A percentile compares a stretch with the other conserved stretches of the same genome.
phyloP scores from a whole-genome alignment of 2,329 filamentous ascomycete species.

The Ramularia endophylla region DNA sequence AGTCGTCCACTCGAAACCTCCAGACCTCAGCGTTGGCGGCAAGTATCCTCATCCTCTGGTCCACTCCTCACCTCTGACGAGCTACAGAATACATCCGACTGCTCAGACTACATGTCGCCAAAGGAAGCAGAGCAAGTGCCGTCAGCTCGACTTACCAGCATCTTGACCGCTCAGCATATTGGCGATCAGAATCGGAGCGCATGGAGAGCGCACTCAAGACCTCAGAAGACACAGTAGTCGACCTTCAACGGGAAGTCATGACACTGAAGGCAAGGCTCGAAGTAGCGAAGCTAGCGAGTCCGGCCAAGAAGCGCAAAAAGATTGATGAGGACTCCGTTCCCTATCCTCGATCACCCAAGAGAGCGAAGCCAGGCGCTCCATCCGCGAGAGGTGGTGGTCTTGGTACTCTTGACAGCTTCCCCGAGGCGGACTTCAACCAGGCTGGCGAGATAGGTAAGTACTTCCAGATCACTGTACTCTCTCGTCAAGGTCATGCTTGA shows the following conservation, averaged over 20 bases:
- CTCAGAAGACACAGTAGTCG: conserved; percentile 17
- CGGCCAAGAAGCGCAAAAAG: conserved; percentile 27
- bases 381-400: conserved; percentile 4
- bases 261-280: conserved; percentile 19
- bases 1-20: conserved; percentile 35
- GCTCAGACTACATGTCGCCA: conserved; percentile 32
- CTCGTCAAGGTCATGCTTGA: too few species aligned
- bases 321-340: conserved; percentile 20
- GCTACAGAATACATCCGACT: conserved; percentile 26
- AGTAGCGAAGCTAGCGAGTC: conserved; percentile 4
- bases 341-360: conserved; percentile 22
- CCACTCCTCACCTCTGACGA: conserved; percentile 2
- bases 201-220: conserved; percentile 12
- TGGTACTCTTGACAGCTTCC: conserved; percentile 1
- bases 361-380: conserved; percentile 14
- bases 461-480: too few species aligned
- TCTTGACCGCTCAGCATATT: conserved; percentile 37
- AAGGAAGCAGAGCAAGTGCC: conserved; percentile 19
- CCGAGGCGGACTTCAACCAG: conserved; percentile 14
- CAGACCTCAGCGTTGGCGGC: conserved; percentile 28
- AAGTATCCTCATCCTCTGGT: not conserved
- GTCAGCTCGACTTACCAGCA: conserved; percentile 27
- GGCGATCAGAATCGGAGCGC: conserved; percentile 29
- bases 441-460: conserved; percentile 21
- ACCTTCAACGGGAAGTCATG: conserved; percentile 21